Percentiles rank a stretch among this genome's conserved stretches.
Conservation (phyloP, 1,284 basidiomycete genomes). For the Polyporus tsugae region DNA sequence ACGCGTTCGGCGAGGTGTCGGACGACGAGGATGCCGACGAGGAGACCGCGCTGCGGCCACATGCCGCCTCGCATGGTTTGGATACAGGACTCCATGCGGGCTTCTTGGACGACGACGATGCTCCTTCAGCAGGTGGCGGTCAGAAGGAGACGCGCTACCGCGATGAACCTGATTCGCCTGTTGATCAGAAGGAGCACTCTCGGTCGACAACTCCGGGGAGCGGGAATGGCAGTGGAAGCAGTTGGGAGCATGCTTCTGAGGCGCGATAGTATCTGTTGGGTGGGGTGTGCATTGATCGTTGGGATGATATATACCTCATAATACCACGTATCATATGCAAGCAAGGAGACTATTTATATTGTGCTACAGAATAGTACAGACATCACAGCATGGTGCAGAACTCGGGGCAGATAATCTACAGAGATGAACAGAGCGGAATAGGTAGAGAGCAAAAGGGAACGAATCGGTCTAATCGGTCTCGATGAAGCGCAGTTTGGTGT, state of each 20-base stretch:
- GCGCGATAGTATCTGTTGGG: slow-evolving; percentile 36
- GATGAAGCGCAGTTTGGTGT: slow-evolving; percentile 74
- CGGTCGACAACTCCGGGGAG: slow-evolving; percentile 40
- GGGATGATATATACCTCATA: slow-evolving; percentile 10
- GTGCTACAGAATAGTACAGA: slow-evolving; percentile 39
- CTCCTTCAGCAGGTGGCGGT: slow-evolving; percentile 49
- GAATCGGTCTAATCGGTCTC: slow-evolving; percentile 26
- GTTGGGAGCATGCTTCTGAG: slow-evolving; percentile 78
- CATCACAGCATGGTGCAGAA: slow-evolving; percentile 31
- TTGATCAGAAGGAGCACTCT: slow-evolving; percentile 43
- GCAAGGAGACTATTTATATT: slow-evolving; percentile 38
- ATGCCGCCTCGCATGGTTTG: slow-evolving; percentile 39
- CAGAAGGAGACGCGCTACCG: slow-evolving; percentile 52
- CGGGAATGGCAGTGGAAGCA: slow-evolving; percentile 58
- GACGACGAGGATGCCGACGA: slow-evolving; percentile 81
- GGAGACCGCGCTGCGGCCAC: slow-evolving; percentile 57
- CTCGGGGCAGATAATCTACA: slow-evolving; percentile 33
- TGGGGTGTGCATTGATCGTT: slow-evolving; percentile 10
- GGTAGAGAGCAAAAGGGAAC: slow-evolving; percentile 9
- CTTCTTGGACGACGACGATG: slow-evolving; percentile 72
- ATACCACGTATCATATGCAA: slow-evolving; percentile 29
- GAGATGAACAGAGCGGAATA: slow-evolving; percentile 27
- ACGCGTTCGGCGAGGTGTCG: slow-evolving; percentile 89
- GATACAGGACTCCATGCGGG: slow-evolving; percentile 63
- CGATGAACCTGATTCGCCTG: slow-evolving; percentile 61